Percentiles rank a stretch among this genome's conserved stretches.
These are phyloP conservation scores for Metarhizium album DNA, from an alignment of 2,329 filamentous ascomycete genomes.

Conservation along the genomic window DNA sequence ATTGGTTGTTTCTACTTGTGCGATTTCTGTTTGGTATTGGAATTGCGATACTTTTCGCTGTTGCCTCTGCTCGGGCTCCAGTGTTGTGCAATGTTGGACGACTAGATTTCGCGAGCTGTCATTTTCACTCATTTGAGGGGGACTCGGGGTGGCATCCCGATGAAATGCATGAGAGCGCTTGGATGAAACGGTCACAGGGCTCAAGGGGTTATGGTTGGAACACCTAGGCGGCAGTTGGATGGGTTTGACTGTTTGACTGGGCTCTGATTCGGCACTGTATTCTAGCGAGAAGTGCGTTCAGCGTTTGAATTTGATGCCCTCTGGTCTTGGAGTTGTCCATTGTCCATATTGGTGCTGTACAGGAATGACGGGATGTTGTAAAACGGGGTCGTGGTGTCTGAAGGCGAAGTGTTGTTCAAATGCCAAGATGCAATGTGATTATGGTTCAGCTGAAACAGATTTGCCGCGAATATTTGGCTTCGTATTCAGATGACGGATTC, in stretches of 20 bases:
- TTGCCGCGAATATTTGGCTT: neutral
- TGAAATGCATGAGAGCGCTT: constrained; percentile 3
- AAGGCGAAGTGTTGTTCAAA: neutral
- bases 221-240: constrained; percentile 6
- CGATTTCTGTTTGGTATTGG: neutral
- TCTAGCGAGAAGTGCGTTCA: constrained; percentile 6
- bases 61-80: neutral
- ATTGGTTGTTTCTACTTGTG: constrained; percentile 4
- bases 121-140: constrained; percentile 7
- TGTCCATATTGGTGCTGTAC: constrained; percentile 7
- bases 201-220: neutral
- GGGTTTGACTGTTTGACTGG: constrained; percentile 3
- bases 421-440: neutral
- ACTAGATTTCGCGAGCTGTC: constrained; percentile 3
- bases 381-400: neutral
- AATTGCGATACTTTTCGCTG: neutral
- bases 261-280: constrained; percentile 8
- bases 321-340: constrained; percentile 6
- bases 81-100: neutral
- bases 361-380: neutral
- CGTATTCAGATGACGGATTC: no score
- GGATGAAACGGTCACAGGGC: constrained; percentile 1
- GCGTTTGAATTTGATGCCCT: constrained; percentile 4
- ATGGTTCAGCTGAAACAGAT: neutral
- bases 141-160: constrained; percentile 2